Conservation (phyloP, 2,329 filamentous ascomycete species). For the Xylaria sp. region DNA sequence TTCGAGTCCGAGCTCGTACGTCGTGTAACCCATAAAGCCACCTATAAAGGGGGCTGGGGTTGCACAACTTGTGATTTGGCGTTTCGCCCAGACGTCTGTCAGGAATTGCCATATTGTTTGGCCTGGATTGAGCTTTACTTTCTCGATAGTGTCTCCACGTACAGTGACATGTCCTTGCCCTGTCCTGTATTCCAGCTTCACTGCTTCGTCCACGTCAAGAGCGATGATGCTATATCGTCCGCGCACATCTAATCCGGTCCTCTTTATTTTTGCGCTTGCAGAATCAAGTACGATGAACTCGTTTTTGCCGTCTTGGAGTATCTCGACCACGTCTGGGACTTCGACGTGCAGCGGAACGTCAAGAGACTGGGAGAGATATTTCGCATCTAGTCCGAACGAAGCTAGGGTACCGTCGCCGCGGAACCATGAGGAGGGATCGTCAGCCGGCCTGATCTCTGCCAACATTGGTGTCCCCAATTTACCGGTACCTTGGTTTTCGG, state of each 20-base stretch:
- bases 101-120: conserved; percentile 63
- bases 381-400: conserved; percentile 45
- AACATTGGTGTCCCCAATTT: conserved; percentile 25
- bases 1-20: conserved; percentile 82
- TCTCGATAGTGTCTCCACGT: conserved; percentile 45
- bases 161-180: conserved; percentile 57
- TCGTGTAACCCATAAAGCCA: conserved; percentile 85
- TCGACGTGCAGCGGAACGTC: conserved; percentile 59
- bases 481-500: background rate
- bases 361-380: conserved; percentile 57
- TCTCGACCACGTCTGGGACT: conserved; percentile 66
- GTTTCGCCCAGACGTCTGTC: conserved; percentile 57
- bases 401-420: conserved; percentile 46
- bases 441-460: background rate
- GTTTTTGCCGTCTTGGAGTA: conserved; percentile 54
- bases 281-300: conserved; percentile 70
- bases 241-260: conserved; percentile 58
- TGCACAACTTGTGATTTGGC: conserved; percentile 43
- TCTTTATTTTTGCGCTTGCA: conserved; percentile 62
- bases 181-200: conserved; percentile 68
- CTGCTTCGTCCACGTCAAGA: conserved; percentile 67
- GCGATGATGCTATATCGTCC: conserved; percentile 81
- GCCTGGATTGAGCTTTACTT: conserved; percentile 44
- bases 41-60: conserved; percentile 74
- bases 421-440: conserved; percentile 39